Conservation (phyloP, 164 flowering plant species). For the Santalum album region DNA sequence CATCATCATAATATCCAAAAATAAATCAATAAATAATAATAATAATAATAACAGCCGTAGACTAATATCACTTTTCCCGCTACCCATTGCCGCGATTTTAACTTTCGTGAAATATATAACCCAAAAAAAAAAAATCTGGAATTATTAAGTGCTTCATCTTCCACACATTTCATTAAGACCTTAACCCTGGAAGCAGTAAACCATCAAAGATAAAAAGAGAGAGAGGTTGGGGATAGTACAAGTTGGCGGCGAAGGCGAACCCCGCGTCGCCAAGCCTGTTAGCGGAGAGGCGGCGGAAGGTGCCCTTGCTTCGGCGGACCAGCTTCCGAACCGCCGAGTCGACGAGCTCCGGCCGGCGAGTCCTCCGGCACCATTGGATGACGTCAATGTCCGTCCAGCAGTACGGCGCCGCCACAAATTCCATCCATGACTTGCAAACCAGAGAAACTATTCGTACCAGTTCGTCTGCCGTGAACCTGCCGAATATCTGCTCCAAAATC, state of each 20-base stretch:
- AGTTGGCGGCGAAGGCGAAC: conserved; percentile 19
- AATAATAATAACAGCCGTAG: too few relatives aligned
- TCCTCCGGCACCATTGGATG: conserved; percentile 22
- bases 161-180: too few relatives aligned
- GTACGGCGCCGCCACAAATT: conserved; percentile 18
- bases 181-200: too few relatives aligned
- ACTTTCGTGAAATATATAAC: too few relatives aligned
- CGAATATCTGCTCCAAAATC: conserved; percentile 17
- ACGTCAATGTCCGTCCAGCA: conserved; percentile 28
- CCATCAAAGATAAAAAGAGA: too few relatives aligned
- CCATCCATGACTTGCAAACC: conserved; percentile 25
- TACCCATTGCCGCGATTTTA: too few relatives aligned
- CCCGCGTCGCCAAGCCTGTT: conserved; percentile 15
- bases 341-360: neutral
- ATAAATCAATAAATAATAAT: too few relatives aligned
- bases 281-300: conserved; percentile 10
- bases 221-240: conserved; percentile 7
- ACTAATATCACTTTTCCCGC: too few relatives aligned
- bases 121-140: too few relatives aligned
- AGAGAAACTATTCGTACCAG: conserved; percentile 10
- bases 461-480: conserved; percentile 13
- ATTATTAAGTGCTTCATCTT: too few relatives aligned
- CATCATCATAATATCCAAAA: too few relatives aligned
- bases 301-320: conserved; percentile 17
- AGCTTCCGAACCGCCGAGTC: conserved; percentile 18